A percentile compares a stretch with the other conserved stretches of the same genome.
Conservation (phyloP, 2,329 filamentous ascomycete species). For the Phoma sp. region DNA sequence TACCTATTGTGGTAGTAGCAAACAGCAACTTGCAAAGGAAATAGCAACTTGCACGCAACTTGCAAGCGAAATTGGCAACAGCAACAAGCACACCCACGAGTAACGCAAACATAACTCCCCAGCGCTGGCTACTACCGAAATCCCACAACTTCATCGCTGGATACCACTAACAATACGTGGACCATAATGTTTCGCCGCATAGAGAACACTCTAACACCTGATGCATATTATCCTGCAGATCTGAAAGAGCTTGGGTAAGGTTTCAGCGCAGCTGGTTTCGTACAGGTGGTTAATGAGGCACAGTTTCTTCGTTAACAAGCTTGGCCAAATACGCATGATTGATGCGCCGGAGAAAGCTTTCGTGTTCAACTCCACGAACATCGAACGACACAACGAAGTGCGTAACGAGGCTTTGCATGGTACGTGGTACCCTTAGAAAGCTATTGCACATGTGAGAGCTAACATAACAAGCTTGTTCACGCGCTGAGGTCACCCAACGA, state of each 20-base stretch:
- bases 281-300: not conserved
- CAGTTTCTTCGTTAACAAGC: conserved; percentile 80
- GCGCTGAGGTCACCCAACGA: conserved; percentile 67
- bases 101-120: too few relatives aligned
- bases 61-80: too few relatives aligned
- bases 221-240: conserved; percentile 70
- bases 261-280: not conserved
- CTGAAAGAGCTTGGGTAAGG: conserved; percentile 76
- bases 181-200: conserved; percentile 77
- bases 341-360: conserved; percentile 73
- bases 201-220: conserved; percentile 69
- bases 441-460: not conserved
- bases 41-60: not conserved
- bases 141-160: not conserved
- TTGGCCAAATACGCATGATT: conserved; percentile 77
- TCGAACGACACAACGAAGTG: conserved; percentile 77
- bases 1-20: conserved; percentile 21
- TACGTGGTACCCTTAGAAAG: conserved; percentile 47
- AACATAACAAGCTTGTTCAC: conserved; percentile 64
- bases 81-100: not conserved
- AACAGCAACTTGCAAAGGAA: conserved; percentile 10
- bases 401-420: conserved; percentile 75
- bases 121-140: too few relatives aligned
- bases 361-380: conserved; percentile 75
- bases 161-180: not conserved